Evolutionary conservation across 208 protist genomes (phyloP).

Genomic region (Endotrypanum monterogeii): DNA sequence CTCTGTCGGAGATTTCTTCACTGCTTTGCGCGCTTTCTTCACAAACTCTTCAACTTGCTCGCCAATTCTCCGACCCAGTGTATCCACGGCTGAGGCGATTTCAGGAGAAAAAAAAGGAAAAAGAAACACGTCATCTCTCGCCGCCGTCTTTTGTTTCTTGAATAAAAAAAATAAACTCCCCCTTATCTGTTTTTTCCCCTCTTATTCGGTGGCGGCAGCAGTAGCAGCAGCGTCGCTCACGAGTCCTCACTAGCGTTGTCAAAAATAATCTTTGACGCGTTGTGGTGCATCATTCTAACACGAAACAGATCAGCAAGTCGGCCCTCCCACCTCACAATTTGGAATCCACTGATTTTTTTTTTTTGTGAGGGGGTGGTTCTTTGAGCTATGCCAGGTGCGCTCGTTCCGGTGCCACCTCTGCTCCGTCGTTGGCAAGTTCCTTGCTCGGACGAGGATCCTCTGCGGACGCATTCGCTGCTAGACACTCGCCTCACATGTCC

Average conservation of each 20-base stretch:
- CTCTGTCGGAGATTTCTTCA: too few species aligned
- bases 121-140: too few species aligned
- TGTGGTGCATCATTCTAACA: neutral
- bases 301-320: neutral
- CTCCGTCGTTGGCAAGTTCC: neutral
- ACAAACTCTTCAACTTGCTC: too few species aligned
- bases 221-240: conserved; percentile 3
- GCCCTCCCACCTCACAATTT: neutral
- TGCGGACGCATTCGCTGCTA: neutral
- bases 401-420: neutral
- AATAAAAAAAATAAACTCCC: too few species aligned
- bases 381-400: neutral
- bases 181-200: neutral
- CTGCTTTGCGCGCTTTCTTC: neutral
- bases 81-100: neutral
- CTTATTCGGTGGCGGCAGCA: neutral
- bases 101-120: conserved; percentile 12
- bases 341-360: neutral
- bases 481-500: neutral
- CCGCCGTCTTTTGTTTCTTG: too few species aligned
- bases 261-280: too few species aligned
- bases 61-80: neutral
- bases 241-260: too few species aligned
- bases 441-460: neutral
- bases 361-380: neutral